Evolutionary conservation across 1,139 yeast species (phyloP).

Genomic region (Saccharomyces uvarum): DNA sequence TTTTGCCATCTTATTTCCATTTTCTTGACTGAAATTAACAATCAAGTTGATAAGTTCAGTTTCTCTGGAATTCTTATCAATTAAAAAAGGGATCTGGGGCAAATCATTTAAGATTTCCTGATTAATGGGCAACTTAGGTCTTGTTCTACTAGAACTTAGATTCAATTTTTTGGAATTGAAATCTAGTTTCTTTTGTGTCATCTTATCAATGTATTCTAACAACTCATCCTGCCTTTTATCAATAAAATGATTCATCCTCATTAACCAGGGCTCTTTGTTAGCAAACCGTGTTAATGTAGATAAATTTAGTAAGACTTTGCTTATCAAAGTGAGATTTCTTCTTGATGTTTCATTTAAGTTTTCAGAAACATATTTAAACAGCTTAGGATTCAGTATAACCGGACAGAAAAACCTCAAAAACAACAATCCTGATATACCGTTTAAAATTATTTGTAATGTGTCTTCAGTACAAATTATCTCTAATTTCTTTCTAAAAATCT

Average conservation of each 20-base stretch:
- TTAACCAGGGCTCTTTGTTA: conserved; percentile 75
- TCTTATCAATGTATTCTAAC: conserved; percentile 57
- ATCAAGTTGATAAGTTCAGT: conserved; percentile 48
- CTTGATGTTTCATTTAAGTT: conserved; percentile 69
- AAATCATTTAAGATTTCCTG: conserved; percentile 47
- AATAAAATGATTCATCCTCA: conserved; percentile 61
- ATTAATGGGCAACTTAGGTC: conserved; percentile 36
- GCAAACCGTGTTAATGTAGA: conserved; percentile 73
- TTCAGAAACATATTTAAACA: conserved; percentile 61
- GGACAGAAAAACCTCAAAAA: conserved; percentile 87
- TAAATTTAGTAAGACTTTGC: conserved; percentile 74
- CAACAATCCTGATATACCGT: conserved; percentile 75
- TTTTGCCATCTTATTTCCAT: conserved; percentile 6
- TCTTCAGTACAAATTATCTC: conserved; percentile 57
- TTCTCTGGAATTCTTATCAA: conserved; percentile 56
- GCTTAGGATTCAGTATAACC: conserved; percentile 79
- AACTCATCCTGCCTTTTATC: conserved; percentile 51
- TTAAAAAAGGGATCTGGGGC: conserved; percentile 61
- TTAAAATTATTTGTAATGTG: conserved; percentile 42
- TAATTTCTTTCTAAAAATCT: conserved; percentile 50
- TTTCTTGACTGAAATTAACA: conserved; percentile 24
- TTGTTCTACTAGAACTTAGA: conserved; percentile 34
- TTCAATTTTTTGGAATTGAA: conserved; percentile 53
- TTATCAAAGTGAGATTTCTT: conserved; percentile 69
- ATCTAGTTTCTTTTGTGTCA: conserved; percentile 65